A percentile compares a stretch with the other conserved stretches of the same genome.
Conservation (phyloP, 305 asterid species). For the Petunia hybrid region DNA sequence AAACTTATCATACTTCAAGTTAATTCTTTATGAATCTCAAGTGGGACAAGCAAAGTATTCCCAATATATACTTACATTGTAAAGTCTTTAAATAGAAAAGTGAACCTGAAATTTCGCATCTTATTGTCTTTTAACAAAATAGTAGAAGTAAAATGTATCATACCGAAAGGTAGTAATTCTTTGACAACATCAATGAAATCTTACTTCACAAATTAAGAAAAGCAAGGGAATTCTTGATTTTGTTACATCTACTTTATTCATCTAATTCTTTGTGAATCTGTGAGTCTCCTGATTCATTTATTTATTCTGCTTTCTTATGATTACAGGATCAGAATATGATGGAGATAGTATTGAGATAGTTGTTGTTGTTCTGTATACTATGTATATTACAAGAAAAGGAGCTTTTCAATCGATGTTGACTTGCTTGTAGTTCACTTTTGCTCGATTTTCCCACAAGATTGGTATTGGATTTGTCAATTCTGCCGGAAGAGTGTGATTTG, state of each 20-base stretch:
- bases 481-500: neutral
- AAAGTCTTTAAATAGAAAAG: too few relatives aligned
- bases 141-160: too few relatives aligned
- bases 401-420: neutral
- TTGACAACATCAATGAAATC: too few relatives aligned
- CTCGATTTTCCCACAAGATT: slow-evolving; percentile 5
- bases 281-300: too few relatives aligned
- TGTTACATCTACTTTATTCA: neutral
- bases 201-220: too few relatives aligned
- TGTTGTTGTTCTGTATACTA: neutral
- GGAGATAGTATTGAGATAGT: neutral
- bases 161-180: too few relatives aligned
- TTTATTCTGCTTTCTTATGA: neutral
- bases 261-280: neutral
- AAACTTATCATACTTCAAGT: neutral
- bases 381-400: neutral
- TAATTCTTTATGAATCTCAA: neutral
- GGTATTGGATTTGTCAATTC: neutral
- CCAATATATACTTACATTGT: too few relatives aligned
- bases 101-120: too few relatives aligned
- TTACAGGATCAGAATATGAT: neutral
- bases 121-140: too few relatives aligned
- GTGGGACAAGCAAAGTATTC: neutral
- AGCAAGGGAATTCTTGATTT: too few relatives aligned
- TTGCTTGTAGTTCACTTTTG: neutral